Evolutionary conservation across 1,139 yeast species (phyloP).

Genomic region (Debaryomyces fabryi): DNA sequence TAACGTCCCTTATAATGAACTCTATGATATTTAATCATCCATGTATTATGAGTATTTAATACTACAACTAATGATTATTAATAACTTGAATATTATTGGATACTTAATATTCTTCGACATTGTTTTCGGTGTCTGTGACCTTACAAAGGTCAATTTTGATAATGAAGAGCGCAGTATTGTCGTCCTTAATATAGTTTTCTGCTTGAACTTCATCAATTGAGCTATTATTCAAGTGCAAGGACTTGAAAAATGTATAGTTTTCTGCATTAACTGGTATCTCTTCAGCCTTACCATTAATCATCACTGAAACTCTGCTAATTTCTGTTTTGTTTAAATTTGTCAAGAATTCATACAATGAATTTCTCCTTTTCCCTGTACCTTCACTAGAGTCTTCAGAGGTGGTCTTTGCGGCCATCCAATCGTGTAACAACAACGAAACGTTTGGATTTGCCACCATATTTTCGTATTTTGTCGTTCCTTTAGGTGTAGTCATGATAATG

Average conservation of each 20-base stretch:
- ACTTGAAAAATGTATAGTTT: constrained; percentile 56
- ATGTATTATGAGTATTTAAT: background rate
- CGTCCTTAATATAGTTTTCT: constrained; percentile 49
- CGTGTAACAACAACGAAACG: constrained; percentile 82
- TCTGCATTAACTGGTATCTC: constrained; percentile 37
- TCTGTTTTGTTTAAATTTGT: constrained; percentile 77
- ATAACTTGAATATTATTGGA: background rate
- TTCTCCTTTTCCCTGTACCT: constrained; percentile 31
- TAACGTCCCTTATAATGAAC: no score
- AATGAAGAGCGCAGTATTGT: constrained; percentile 64
- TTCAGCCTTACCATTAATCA: constrained; percentile 73
- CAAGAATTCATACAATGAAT: constrained; percentile 60
- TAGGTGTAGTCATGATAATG: constrained; percentile 71
- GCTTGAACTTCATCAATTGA: constrained; percentile 74
- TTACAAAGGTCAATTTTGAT: constrained; percentile 68
- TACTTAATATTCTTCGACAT: constrained; percentile 50
- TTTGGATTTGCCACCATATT: constrained; percentile 69
- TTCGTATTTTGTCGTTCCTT: constrained; percentile 66
- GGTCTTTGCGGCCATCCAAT: constrained; percentile 70
- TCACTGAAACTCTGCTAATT: constrained; percentile 74
- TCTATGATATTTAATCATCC: no score
- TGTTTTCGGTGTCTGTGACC: constrained; percentile 80
- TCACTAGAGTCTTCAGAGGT: constrained; percentile 19
- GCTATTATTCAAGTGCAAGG: constrained; percentile 59
- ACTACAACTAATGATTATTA: background rate